These are phyloP conservation scores for Kickxella alabastrina DNA, from an alignment of 192 early-diverging fungal species.

Conservation along the genomic window DNA sequence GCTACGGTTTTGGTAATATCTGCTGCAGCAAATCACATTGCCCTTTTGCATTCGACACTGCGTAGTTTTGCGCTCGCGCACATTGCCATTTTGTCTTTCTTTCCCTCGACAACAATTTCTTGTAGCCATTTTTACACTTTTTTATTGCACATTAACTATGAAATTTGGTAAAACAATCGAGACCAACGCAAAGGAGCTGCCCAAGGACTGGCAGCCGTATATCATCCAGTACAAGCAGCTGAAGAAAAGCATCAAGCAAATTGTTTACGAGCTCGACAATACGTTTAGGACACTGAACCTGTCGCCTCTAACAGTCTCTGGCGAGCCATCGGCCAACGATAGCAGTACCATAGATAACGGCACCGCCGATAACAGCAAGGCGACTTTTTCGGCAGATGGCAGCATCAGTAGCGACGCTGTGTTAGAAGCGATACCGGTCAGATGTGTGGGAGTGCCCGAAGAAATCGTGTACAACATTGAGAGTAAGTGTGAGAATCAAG, in stretches of 20 bases:
- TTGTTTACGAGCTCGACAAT: conserved; percentile 64
- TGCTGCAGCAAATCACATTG: too few species aligned
- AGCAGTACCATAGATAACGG: neutral
- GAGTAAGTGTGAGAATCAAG: conserved; percentile 18
- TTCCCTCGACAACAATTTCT: neutral
- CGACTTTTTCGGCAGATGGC: neutral
- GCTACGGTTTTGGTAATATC: too few species aligned
- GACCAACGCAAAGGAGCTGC: conserved; percentile 62
- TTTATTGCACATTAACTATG: conserved; percentile 43
- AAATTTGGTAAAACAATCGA: conserved; percentile 75
- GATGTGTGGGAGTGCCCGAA: conserved; percentile 7
- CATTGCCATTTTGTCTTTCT: neutral
- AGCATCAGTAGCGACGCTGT: neutral
- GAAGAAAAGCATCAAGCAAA: conserved; percentile 67
- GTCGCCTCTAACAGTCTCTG: conserved; percentile 3
- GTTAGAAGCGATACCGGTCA: neutral
- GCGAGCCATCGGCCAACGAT: conserved; percentile 2
- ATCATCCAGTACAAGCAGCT: conserved; percentile 73
- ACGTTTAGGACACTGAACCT: conserved; percentile 38
- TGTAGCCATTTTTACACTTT: conserved; percentile 1
- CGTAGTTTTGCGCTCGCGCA: too few species aligned
- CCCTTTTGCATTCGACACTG: too few species aligned
- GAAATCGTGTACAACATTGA: conserved; percentile 42
- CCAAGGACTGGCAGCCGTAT: conserved; percentile 67
- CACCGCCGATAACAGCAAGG: neutral